Evolutionary conservation across 495 filamentous ascomycete species (phyloP), one percentile per base, ranked within the genome.

Genomic region (Usnea hakonensis): DNA sequence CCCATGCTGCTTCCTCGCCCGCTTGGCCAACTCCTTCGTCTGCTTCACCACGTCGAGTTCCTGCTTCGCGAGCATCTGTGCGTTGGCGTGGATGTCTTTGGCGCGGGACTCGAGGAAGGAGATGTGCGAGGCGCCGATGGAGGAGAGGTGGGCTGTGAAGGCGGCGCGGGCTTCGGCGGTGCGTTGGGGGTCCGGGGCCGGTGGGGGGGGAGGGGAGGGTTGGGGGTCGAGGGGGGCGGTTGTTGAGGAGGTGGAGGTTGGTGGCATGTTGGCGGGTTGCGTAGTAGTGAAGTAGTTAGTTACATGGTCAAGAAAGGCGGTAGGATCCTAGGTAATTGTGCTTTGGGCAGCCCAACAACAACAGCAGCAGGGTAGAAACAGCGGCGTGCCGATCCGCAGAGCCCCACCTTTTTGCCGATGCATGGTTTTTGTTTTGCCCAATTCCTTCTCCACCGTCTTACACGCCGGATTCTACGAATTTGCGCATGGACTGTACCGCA

Each of bases 121-220:
- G 75, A 91, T 87, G 65, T 81, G 82, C 59, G 80, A 73, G 33
- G 44, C 55, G 58, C 85, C 87, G 40, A 92, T 84, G 72, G 89
- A 86, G 69, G 79, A 77, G 53, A 94, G 86, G 9, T 89, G 87
- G n/a, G 89, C 89, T 23, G 86, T 81, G 70, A 96, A 85, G 17
- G 89, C 88, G 53, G 82, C 76, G 69, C 86, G 83, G 55, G 91
- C 90, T 81, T 93, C 85, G 57, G 77, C 70, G 61, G 76, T 83
- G 68, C 72, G 81, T 68, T 65, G 73, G 32, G 64, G 64, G 55
- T 65, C 36, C 43, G 68, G 68, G 10, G n/a, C n/a, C n/a, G 59
- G 52, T 32, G 55, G 41, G 6, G 40, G 57, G 0, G 58, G 26
- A 30, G 26, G 28, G 48, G 11, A 14, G 5, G 35, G 35, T 5